A percentile compares a stretch with the other conserved stretches of the same genome.
Evolutionary conservation across 768 basidiomycete species (phyloP).

Genomic region (Tylopilus vinaceipallidus): DNA sequence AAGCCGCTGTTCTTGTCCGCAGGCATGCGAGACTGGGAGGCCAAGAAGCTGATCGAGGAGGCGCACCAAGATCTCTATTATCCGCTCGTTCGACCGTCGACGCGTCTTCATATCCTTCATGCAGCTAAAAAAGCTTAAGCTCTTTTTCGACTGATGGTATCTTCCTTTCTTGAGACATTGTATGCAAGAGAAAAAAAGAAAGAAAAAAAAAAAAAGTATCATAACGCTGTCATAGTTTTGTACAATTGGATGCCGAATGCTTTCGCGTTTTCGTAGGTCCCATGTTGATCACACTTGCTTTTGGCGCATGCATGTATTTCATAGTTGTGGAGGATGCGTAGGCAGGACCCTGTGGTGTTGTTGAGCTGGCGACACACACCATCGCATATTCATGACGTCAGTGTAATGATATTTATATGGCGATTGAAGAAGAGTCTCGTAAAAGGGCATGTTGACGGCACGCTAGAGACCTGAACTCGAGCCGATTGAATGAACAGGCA

Average conservation of each 20-base stretch:
- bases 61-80: slow-evolving; percentile 68
- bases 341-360: neutral
- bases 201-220: slow-evolving; percentile 36
- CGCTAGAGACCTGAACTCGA: no score
- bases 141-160: neutral
- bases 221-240: slow-evolving; percentile 19
- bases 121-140: slow-evolving; percentile 37
- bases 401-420: slow-evolving; percentile 14
- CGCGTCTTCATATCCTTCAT: slow-evolving; percentile 58
- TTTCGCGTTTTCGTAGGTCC: slow-evolving; percentile 66
- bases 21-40: slow-evolving; percentile 52
- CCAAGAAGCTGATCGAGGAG: slow-evolving; percentile 54
- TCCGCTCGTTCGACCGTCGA: slow-evolving; percentile 48
- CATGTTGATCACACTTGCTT: slow-evolving; percentile 4
- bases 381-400: slow-evolving; percentile 5
- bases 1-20: slow-evolving; percentile 55
- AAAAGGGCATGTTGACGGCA: neutral
- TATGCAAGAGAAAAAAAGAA: slow-evolving; percentile 12
- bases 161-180: slow-evolving; percentile 20
- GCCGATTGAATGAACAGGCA: neutral
- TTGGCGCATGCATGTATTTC: slow-evolving; percentile 8
- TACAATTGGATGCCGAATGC: slow-evolving; percentile 73
- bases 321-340: neutral
- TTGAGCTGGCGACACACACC: neutral
- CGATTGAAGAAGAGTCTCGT: slow-evolving; percentile 1